Conservation (phyloP, 2,329 filamentous ascomycete species). For the Fusarium continuum region DNA sequence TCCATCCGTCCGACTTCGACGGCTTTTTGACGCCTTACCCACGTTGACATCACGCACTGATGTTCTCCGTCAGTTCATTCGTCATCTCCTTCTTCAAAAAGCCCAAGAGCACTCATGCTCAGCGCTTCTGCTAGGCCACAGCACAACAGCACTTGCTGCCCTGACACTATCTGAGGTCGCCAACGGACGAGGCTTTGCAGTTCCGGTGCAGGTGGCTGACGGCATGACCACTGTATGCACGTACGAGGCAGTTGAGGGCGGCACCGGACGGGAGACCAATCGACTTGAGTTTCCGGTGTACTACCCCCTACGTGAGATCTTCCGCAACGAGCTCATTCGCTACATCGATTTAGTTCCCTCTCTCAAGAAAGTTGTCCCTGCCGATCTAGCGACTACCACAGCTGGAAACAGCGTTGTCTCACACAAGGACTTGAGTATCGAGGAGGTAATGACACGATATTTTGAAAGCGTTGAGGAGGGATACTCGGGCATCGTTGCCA, state of each 20-base stretch:
- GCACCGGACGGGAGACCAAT: constrained; percentile 26
- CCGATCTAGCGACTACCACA: constrained; percentile 43
- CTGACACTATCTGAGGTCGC: constrained; percentile 87
- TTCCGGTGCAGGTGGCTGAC: constrained; percentile 85
- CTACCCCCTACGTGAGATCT: constrained; percentile 85
- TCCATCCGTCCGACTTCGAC: constrained; percentile 58
- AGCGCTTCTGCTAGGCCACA: constrained; percentile 83
- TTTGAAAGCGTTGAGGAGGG: constrained; percentile 82
- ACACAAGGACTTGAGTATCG: constrained; percentile 84
- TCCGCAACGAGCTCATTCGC: constrained; percentile 78
- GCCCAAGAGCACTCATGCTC: constrained; percentile 70
- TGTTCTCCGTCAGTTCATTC: constrained; percentile 74
- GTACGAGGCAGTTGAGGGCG: constrained; percentile 41
- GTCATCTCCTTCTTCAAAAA: constrained; percentile 73
- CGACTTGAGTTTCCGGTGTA: constrained; percentile 61
- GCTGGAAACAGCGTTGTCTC: constrained; percentile 59
- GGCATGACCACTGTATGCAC: constrained; percentile 59
- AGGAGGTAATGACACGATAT: constrained; percentile 88
- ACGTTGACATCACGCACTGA: constrained; percentile 82
- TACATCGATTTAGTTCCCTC: constrained; percentile 69
- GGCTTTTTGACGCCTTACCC: constrained; percentile 68
- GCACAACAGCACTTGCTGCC: constrained; percentile 86
- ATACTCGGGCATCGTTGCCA: constrained; percentile 91
- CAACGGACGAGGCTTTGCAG: constrained; percentile 84
- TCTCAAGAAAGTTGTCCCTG: constrained; percentile 59